A percentile compares a stretch with the other conserved stretches of the same genome.
Evolutionary conservation across 257 asterid genomes (phyloP).

Genomic region (Agastache rugosa): DNA sequence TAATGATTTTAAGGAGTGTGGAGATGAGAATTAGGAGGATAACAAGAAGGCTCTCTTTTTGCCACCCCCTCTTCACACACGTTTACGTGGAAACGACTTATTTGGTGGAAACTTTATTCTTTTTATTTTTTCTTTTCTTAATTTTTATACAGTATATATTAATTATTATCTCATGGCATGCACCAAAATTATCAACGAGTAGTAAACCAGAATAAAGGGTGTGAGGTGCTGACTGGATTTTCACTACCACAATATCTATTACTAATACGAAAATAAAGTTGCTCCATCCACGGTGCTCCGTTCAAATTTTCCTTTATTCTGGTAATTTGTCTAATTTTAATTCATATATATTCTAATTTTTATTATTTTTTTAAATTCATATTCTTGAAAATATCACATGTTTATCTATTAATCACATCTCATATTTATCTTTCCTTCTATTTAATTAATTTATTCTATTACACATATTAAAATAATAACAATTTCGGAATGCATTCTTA

Average conservation of each 20-base stretch:
- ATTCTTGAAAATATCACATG: too few relatives aligned
- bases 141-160: background rate
- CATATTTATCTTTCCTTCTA: too few relatives aligned
- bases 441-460: too few relatives aligned
- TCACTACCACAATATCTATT: background rate
- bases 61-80: conserved; percentile 60
- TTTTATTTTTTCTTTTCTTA: conserved; percentile 9
- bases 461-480: too few relatives aligned
- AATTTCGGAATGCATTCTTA: too few relatives aligned
- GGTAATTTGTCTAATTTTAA: too few relatives aligned
- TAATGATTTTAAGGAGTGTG: conserved; percentile 55
- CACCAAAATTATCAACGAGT: background rate
- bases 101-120: conserved; percentile 43
- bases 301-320: too few relatives aligned
- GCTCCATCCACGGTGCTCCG: too few relatives aligned
- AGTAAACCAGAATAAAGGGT: conserved; percentile 49
- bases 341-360: too few relatives aligned
- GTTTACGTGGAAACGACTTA: conserved; percentile 47
- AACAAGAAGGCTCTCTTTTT: conserved; percentile 79
- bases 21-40: conserved; percentile 79
- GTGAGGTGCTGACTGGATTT: conserved; percentile 40
- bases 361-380: too few relatives aligned
- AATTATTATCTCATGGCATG: conserved; percentile 9
- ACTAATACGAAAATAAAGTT: too few relatives aligned
- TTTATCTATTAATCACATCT: too few relatives aligned